Base-by-base conservation (phyloP, 129 eudicot genomes). In the Lonicera japonica region DNA sequence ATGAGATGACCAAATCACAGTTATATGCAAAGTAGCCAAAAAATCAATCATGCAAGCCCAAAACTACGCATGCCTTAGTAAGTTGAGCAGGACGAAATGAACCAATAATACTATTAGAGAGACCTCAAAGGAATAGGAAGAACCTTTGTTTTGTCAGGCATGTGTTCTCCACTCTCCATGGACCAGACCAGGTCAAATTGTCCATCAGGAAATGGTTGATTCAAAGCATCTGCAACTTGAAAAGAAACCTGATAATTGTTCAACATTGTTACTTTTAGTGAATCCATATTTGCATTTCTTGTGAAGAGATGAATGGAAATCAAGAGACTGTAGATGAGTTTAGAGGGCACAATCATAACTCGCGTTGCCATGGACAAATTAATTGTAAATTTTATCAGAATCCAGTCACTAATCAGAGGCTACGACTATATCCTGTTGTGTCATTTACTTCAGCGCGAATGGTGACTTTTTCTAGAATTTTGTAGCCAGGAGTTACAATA, bases 111-210 rank as follows among this genome's bases (percentile, higher is more conserved):
- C 3, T 67, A 24, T 1, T 36, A 5, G n/a, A 15, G 62, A 39
- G 57, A 25, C 50, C 11, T 23, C 21, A 51, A 17, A 12, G 16
- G 8, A 64, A 21, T 16, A 18, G 16, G 41, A 57, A 22, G 21
- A 75, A 92, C 98, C 90, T 87, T 85, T 60, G 59, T 23, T 80
- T 88, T 92, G 72, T 92, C 89, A 11, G 98, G 98, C 98, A 92
- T 88, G 73, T 92, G 98, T 71, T 92, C 98, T 43, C 91, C 98
- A 65, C 96, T 87, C 86, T 87, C 98, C 95, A 92, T 92, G 61
- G 98, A 87, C 98, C 96, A 87, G 62, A 87, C 95, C 68, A 92
- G 71, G 73, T 92, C 96, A 71, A 92, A 92, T 70, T 85, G 72
- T 10, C 91, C 95, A 80, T 87, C 98, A 11, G 91, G 79, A 80